Conservation (phyloP, 2,329 filamentous ascomycete species). For the Aspergillus intermedius region DNA sequence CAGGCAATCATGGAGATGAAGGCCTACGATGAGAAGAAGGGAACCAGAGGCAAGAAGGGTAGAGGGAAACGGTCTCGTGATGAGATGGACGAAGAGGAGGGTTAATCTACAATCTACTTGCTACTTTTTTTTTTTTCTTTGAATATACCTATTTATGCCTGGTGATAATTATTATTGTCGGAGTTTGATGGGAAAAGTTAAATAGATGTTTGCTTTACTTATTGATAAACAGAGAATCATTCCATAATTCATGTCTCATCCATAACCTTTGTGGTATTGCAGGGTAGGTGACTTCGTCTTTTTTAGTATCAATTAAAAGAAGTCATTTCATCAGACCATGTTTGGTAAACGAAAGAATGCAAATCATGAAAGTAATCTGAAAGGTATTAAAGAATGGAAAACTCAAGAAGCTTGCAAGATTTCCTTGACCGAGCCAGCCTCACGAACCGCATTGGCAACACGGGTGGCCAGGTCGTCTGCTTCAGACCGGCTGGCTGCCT, state of each 20-base stretch:
- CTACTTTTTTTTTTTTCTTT: background rate
- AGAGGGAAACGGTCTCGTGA: slow-evolving; percentile 53
- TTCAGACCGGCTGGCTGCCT: slow-evolving; percentile 81
- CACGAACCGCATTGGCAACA: slow-evolving; percentile 68
- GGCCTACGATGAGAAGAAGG: slow-evolving; percentile 63
- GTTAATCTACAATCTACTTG: slow-evolving; percentile 34
- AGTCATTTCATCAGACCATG: too few relatives aligned
- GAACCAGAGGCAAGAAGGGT: slow-evolving; percentile 44
- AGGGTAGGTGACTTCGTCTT: too few relatives aligned
- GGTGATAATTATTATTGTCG: background rate
- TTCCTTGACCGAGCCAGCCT: slow-evolving; percentile 36
- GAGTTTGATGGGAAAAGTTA: background rate
- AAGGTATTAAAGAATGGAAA: background rate
- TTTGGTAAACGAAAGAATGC: too few relatives aligned
- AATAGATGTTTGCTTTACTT: too few relatives aligned
- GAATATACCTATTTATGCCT: background rate
- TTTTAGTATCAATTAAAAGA: too few relatives aligned
- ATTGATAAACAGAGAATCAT: too few relatives aligned
- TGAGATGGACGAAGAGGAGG: slow-evolving; percentile 71
- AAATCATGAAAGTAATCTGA: background rate
- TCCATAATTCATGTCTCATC: too few relatives aligned
- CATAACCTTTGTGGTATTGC: too few relatives aligned
- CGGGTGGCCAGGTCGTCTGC: slow-evolving; percentile 84
- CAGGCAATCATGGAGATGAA: slow-evolving; percentile 78
- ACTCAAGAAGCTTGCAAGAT: slow-evolving; percentile 7